phyloP scores from a whole-genome alignment of 495 filamentous ascomycete genomes.

The Lasiosphaeriaceae sp. region DNA sequence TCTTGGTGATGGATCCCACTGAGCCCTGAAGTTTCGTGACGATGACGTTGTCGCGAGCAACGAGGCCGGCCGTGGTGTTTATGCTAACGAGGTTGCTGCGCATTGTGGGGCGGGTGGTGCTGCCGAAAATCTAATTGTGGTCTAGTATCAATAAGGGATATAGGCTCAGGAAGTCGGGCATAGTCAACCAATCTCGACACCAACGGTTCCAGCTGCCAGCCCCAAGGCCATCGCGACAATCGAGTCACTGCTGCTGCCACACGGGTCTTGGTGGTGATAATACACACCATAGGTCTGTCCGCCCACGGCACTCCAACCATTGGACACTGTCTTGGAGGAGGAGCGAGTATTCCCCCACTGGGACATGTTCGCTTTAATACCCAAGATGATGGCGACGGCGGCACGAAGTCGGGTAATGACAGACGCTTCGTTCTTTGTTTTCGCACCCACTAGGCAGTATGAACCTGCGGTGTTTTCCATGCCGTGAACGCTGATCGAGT shows the following conservation, averaged over 20 bases:
- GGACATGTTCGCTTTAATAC: background rate
- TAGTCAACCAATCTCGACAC: background rate
- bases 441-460: background rate
- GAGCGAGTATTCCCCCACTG: background rate
- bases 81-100: conserved; percentile 2
- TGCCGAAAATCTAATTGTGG: background rate
- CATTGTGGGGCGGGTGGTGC: background rate
- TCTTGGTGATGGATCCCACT: background rate
- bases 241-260: conserved; percentile 3
- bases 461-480: background rate
- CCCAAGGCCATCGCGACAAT: background rate
- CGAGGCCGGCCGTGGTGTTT: background rate
- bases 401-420: background rate
- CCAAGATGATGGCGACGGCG: background rate
- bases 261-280: conserved; percentile 1
- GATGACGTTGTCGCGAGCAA: conserved; percentile 1
- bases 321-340: background rate
- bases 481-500: background rate
- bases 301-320: background rate
- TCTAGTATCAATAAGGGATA: background rate
- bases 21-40: background rate
- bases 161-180: background rate
- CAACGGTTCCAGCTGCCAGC: background rate
- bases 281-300: conserved; percentile 1
- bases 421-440: background rate